Evolutionary conservation across 345 rosid genomes (phyloP), one percentile per base, ranked within the genome.

Genomic region (Pistacia integerrima): DNA sequence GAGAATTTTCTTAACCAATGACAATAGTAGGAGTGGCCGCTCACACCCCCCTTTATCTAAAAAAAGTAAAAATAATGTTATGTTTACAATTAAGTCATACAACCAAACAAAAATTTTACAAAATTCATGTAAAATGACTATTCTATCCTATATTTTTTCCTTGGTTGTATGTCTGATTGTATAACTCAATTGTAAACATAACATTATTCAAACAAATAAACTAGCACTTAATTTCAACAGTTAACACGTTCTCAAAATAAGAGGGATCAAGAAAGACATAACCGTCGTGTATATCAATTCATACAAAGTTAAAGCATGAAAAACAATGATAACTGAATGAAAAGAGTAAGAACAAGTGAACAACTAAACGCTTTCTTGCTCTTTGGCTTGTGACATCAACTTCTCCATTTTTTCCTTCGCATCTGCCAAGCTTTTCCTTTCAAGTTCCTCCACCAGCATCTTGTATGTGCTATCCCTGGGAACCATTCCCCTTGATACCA

Each of bases 401-500:
- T 70, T 78, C 78, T 90, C 88, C 73, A 88, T 76, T 65, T 75
- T 81, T 74, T 84, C 82, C 83, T 85, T 88, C 28, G 83, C 83
- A 49, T 88, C 87, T 35, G 22, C 67, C 91, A 89, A 83, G 48
- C 81, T 82, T 73, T 80, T 85, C 75, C 66, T 48, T 70, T 88
- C 86, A 74, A 94, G 94, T 82, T 86, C 83, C 36, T 84, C 82
- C 16, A 85, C 74, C 86, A 93, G 77, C 77, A 75, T 65, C 75
- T 79, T 90, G 73, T 82, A 86, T 18, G 83, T 83, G 58, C 82
- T 74, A 55, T 87, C 88, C 81, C 74, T 58, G 18, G 93, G 97
- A 74, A 83, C 71, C 92, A 91, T 84, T 74, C 92, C 94, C 83
- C 86, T 94, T n/a, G 73, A 64, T 51, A 89, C 82, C 38, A 82